Conservation (phyloP, 805 yeast species). For the Candida wancherniae region DNA sequence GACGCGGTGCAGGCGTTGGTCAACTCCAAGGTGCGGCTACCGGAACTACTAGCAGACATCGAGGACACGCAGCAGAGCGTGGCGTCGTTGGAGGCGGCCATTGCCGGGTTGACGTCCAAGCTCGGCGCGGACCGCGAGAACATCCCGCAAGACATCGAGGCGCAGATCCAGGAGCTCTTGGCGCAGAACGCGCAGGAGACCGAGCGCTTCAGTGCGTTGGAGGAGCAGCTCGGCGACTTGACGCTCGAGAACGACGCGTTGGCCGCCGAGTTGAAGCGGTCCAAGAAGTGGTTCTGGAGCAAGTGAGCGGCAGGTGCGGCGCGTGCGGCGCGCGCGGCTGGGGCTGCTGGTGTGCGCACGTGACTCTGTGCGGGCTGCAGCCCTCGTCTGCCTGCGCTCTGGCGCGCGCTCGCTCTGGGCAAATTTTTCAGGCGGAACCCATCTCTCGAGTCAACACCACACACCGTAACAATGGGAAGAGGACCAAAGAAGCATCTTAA, state of each 20-base stretch:
- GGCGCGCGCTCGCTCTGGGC: conserved; percentile 3
- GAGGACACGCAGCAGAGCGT: conserved; percentile 50
- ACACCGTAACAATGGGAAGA: conserved; percentile 57
- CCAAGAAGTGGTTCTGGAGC: conserved; percentile 29
- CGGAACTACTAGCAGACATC: conserved; percentile 72
- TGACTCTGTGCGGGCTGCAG: conserved; percentile 6
- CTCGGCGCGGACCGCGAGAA: conserved; percentile 17
- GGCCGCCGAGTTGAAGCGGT: conserved; percentile 18
- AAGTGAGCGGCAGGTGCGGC: background rate
- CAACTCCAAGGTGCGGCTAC: conserved; percentile 67
- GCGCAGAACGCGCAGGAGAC: conserved; percentile 34
- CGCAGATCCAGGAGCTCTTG: conserved; percentile 32
- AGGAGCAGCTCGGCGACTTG: conserved; percentile 30
- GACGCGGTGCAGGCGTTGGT: conserved; percentile 86
- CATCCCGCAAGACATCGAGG: conserved; percentile 37
- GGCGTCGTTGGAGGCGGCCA: conserved; percentile 21
- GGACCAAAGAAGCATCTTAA: conserved; percentile 50
- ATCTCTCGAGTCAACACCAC: conserved; percentile 4
- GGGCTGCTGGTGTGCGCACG: background rate
- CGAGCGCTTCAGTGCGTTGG: conserved; percentile 35
- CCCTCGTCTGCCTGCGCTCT: conserved; percentile 1
- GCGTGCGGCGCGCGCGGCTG: background rate
- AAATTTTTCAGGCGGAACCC: conserved; percentile 13
- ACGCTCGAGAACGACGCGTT: conserved; percentile 24
- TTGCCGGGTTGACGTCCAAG: conserved; percentile 42